Conservation (phyloP, 495 filamentous ascomycete genomes). For the Aspergillus cristatus region DNA sequence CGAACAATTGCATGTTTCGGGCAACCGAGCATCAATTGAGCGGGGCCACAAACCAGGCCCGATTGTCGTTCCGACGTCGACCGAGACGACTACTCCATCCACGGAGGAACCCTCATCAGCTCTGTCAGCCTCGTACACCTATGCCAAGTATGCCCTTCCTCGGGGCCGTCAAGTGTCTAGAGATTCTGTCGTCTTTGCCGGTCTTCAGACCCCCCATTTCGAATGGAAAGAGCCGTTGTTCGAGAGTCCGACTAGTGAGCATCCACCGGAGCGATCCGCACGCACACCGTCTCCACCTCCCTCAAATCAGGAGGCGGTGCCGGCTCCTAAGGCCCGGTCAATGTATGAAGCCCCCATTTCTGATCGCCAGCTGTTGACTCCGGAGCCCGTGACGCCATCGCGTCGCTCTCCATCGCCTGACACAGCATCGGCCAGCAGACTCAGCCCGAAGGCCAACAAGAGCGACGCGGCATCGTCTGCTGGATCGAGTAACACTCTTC, state of each 20-base stretch:
- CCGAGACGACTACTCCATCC: constrained; percentile 9
- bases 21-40: constrained; percentile 17
- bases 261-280: constrained; percentile 20
- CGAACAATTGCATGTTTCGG: no score
- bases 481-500: constrained; percentile 58
- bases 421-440: not conserved
- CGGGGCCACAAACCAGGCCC: constrained; percentile 31
- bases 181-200: constrained; percentile 56
- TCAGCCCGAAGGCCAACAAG: constrained; percentile 9
- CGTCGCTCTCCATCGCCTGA: constrained; percentile 6
- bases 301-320: constrained; percentile 9
- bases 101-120: constrained; percentile 34
- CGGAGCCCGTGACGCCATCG: constrained; percentile 10
- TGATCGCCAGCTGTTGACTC: constrained; percentile 8
- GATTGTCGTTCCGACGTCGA: constrained; percentile 25
- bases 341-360: constrained; percentile 23
- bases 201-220: constrained; percentile 48
- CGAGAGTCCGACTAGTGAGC: constrained; percentile 40
- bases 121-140: constrained; percentile 62
- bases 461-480: constrained; percentile 49
- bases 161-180: constrained; percentile 69
- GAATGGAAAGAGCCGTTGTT: constrained; percentile 52
- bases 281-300: constrained; percentile 29
- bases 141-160: constrained; percentile 74
- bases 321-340: constrained; percentile 29